Evolutionary conservation across 139 green algal genomes (phyloP), one percentile per base, ranked within the genome.

Genomic region (Marvania coccoides): DNA sequence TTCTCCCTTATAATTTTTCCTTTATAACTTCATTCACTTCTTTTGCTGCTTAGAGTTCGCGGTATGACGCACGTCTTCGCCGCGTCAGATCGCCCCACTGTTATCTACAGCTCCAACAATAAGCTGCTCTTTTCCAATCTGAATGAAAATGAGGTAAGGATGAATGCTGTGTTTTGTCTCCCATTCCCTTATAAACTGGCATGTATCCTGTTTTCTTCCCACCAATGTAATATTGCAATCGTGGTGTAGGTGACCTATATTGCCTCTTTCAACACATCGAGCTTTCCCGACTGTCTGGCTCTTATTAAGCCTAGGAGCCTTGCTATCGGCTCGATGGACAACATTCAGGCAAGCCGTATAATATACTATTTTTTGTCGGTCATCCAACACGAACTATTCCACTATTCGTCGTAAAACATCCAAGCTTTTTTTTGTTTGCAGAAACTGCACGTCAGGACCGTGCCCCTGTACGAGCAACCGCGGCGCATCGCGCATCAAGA

Each of bases 61-160:
- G 82, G 82, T 31, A 46, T 71, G 15, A 71, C 65, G 5, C 71
- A 89, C 54, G 90, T 98, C 19, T 98, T 99, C 86, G 93, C 93
- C 10, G 88, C 87, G 28, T 86, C 64, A 8, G 94, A 99, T 78
- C 82, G 94, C 0, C 94, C 94, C n/a, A 96, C 94, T 10, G 81
- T 99, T 40, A 91, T 98, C 6, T 93, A 98, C 77, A 76, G 61
- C 35, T 72, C 69, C 75, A 95, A 95, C 75, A 76, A 72, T 35
- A 97, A 98, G 77, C 81, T 99, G 30, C 68, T 98, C n/a, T 97
- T 93, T 76, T 92, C 79, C 64, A 96, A 96, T 70, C 83, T 99
- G 7, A 99, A 99, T 72, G 83, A 97, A 39, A 85, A 83, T 29
- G 88, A 97, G 72, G 92, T 91, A 35, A 47, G 74, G 10, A n/a